Percentiles rank a stretch among this genome's conserved stretches.
phyloP scores from a whole-genome alignment of 2,329 filamentous ascomycete species.

The Penicillium sp. region DNA sequence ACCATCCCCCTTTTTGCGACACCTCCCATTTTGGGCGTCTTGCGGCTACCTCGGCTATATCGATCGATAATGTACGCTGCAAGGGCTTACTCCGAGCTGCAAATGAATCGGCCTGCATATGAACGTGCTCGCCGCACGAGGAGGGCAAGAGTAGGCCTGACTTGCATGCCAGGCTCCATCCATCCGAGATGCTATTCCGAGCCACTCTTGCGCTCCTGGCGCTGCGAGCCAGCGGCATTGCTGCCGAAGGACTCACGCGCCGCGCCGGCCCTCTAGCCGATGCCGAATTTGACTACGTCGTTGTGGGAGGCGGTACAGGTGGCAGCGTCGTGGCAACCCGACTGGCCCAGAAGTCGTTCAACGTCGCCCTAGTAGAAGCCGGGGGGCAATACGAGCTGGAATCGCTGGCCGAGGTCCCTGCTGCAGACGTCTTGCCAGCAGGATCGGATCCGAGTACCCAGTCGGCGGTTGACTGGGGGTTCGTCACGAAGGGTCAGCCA shows the following conservation, averaged over 20 bases:
- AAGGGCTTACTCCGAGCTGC: no score
- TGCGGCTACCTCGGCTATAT: no score
- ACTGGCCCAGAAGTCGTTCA: constrained; percentile 23
- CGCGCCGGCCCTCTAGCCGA: constrained; percentile 4
- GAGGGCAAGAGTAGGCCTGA: no score
- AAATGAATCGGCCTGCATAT: no score
- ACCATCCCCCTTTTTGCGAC: no score
- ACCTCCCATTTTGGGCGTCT: no score
- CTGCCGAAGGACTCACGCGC: not conserved
- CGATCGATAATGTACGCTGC: no score
- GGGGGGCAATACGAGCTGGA: constrained; percentile 28
- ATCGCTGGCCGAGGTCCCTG: constrained; percentile 20
- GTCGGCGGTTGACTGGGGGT: constrained; percentile 25
- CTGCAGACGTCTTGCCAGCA: constrained; percentile 18
- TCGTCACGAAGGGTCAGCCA: constrained; percentile 19
- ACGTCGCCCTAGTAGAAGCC: constrained; percentile 31
- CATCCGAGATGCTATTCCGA: constrained; percentile 8
- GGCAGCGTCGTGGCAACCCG: constrained; percentile 27
- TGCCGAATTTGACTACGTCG: constrained; percentile 26
- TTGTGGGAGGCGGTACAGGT: constrained; percentile 28
- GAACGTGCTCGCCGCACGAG: no score
- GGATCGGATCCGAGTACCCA: constrained; percentile 24
- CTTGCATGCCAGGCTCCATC: no score
- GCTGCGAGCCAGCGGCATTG: constrained; percentile 6
- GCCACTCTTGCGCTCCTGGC: constrained; percentile 6